Conservation (phyloP, 768 basidiomycete species). For the Termitomyces sp. region DNA sequence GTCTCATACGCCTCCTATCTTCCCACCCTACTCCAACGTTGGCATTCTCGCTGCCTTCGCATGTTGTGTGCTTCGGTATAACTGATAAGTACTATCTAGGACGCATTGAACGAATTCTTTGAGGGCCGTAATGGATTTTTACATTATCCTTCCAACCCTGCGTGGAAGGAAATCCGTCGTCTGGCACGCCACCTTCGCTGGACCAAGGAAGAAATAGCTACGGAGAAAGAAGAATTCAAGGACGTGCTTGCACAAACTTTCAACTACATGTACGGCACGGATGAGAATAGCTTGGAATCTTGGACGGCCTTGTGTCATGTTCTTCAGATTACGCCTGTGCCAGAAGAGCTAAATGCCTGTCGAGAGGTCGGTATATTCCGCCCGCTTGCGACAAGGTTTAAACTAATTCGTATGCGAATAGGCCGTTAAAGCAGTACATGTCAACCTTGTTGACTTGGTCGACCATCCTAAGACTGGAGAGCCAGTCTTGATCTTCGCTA, state of each 20-base stretch:
- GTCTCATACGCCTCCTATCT: neutral
- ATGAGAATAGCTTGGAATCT: constrained; percentile 21
- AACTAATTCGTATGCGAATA: constrained; percentile 5
- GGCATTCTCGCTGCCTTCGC: neutral
- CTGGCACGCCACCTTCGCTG: constrained; percentile 17
- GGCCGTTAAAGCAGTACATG: constrained; percentile 25
- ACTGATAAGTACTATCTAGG: neutral
- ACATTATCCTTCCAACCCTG: constrained; percentile 15
- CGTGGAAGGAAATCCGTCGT: constrained; percentile 22
- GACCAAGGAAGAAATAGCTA: constrained; percentile 4
- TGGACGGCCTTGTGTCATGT: constrained; percentile 25
- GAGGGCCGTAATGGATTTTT: constrained; percentile 13
- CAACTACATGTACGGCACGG: constrained; percentile 27
- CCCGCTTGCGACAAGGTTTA: neutral
- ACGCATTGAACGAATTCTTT: constrained; percentile 15
- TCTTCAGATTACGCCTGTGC: constrained; percentile 21
- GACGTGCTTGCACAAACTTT: constrained; percentile 27
- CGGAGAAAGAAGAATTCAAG: constrained; percentile 19
- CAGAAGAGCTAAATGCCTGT: constrained; percentile 21
- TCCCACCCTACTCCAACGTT: neutral
- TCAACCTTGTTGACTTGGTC: constrained; percentile 36
- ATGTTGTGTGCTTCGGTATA: neutral
- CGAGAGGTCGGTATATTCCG: constrained; percentile 14
- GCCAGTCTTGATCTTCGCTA: constrained; percentile 15
- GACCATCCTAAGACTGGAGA: constrained; percentile 14